Evolutionary conservation across 306 rosid genomes (phyloP).

Genomic region (Prunus persica): Prunus_persica_NCBIv2 NC_034016.1:12517501-12518000

Average conservation of each 20-base stretch:
- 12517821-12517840: not conserved
- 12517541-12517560: slow-evolving; percentile 35
- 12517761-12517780: slow-evolving; percentile 82
- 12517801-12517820: no score
- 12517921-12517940: not conserved
- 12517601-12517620: not conserved
- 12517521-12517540: not conserved
- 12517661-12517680: not conserved
- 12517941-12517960: not conserved
- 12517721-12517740: slow-evolving; percentile 96
- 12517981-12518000: slow-evolving; percentile 95
- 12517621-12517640: not conserved
- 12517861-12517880: not conserved
- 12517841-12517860: not conserved
- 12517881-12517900: not conserved
- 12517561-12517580: slow-evolving; percentile 75
- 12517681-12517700: not conserved
- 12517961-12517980: slow-evolving; percentile 87
- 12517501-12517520: slow-evolving; percentile 37
- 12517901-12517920: not conserved
- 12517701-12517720: slow-evolving; percentile 73
- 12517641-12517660: not conserved
- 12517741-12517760: slow-evolving; percentile 89
- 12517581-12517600: slow-evolving; percentile 48
- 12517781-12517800: slow-evolving; percentile 87